These are phyloP conservation scores for Fusarium pininemorale DNA, from an alignment of 2,329 filamentous ascomycete species.

Conservation along the genomic window DNA sequence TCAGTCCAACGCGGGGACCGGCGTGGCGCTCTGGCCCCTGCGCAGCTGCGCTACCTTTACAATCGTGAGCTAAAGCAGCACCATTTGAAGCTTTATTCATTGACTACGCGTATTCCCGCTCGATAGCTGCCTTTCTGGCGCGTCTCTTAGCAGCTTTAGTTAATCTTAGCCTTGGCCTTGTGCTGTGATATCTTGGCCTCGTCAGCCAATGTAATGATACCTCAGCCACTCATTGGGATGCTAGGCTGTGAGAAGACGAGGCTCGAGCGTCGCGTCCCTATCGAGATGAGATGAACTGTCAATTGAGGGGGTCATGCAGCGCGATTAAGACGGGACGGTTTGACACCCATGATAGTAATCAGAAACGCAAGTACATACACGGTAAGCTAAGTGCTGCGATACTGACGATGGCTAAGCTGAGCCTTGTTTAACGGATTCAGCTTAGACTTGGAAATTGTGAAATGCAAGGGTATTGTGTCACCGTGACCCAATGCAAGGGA, in stretches of 20 bases:
- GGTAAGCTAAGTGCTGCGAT: background rate
- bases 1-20: background rate
- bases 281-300: constrained; percentile 19
- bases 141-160: constrained; percentile 6
- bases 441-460: constrained; percentile 13
- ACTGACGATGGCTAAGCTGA: constrained; percentile 2
- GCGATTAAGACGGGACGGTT: constrained; percentile 1
- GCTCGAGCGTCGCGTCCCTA: constrained; percentile 11
- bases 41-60: constrained; percentile 25
- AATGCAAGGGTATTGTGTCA: constrained; percentile 32
- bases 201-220: constrained; percentile 2
- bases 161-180: background rate
- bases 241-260: background rate
- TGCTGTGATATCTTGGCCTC: constrained; percentile 5
- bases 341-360: constrained; percentile 1
- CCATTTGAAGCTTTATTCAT: constrained; percentile 13
- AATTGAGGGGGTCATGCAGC: background rate
- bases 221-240: constrained; percentile 2
- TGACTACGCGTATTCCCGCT: constrained; percentile 31
- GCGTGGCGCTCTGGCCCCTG: constrained; percentile 29
- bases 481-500: constrained; percentile 34
- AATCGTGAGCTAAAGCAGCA: constrained; percentile 7
- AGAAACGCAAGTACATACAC: background rate
- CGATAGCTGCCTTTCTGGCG: constrained; percentile 16
- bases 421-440: constrained; percentile 18